Evolutionary conservation across 345 rosid genomes (phyloP).

Genomic region (Eucalyptus polyanthemos): DNA sequence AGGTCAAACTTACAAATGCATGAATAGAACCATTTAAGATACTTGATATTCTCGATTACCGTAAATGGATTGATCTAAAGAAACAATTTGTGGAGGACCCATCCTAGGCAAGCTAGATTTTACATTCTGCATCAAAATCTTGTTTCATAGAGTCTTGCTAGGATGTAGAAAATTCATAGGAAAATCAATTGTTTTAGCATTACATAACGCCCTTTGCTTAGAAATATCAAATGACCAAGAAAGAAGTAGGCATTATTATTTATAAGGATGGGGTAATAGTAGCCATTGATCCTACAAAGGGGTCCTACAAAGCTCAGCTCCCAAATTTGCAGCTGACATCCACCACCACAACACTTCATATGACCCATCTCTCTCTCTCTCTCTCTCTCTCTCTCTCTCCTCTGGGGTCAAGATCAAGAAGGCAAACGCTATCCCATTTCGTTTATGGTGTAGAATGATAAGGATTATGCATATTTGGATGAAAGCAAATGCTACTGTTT

Average conservation of each 20-base stretch:
- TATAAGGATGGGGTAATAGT: neutral
- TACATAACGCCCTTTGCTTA: neutral
- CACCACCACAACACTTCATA: neutral
- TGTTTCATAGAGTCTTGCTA: neutral
- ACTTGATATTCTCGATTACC: too few relatives aligned
- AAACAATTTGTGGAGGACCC: neutral
- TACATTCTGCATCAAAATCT: too few relatives aligned
- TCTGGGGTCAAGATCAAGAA: too few relatives aligned
- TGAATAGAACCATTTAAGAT: neutral
- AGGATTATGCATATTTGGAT: too few relatives aligned
- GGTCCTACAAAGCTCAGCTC: neutral
- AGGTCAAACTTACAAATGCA: neutral
- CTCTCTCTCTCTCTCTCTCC: too few relatives aligned
- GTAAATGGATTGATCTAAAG: rapidly evolving
- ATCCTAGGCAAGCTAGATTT: rapidly evolving
- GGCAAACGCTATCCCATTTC: too few relatives aligned
- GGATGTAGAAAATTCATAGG: neutral
- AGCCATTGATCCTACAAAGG: too few relatives aligned
- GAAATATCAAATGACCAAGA: neutral
- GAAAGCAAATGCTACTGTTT: neutral
- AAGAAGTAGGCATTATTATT: rapidly evolving
- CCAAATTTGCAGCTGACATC: neutral
- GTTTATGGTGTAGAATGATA: too few relatives aligned
- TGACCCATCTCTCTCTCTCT: neutral
- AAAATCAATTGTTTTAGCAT: neutral